Base-by-base conservation (phyloP, 805 yeast species). In the Scheffersomyces lignosus region DNA sequence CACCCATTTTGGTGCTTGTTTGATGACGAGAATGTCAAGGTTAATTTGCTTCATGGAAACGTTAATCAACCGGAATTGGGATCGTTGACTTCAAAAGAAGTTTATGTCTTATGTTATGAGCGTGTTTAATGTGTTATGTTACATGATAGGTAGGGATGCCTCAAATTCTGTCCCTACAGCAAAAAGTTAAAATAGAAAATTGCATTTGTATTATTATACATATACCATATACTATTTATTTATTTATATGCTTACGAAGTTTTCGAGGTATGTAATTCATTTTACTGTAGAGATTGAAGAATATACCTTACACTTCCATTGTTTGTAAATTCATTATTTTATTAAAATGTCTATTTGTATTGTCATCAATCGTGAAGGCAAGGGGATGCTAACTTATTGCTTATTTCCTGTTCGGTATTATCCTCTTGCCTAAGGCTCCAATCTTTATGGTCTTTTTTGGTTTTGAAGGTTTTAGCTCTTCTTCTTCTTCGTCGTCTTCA, bases 51-150 rank as follows among this genome's bases (percentile, higher is more conserved):
- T 5, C 82, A 78, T 47, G 83, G 78, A 23, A 68, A 68, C 49
- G 45, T 62, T 13, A 64, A 65, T 27, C 64, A 60, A 14, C 62
- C 62, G 5, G 47, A 47, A 16, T 24, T 34, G 29, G 43, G 41
- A 29, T 56, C 59, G 34, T 43, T 61, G 34, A 73, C 75, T 25
- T 74, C 82, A 27, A 68, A 73, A 34, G 83, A 81, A 41, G 89
- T 79, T 1, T 85, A 84, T 54, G 81, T 85, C 15, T 58, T 85
- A 49, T 83, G 85, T 56, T 85, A 85, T 50, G 82, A 79, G 43
- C 45, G 70, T 37, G 44, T 55, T n/a, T 37, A 27, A 4, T 13
- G 10, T 14, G 18, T 29, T 18, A 23, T 18, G 25, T 27, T 9
- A 28, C 40, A 12, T 15, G 15, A 17, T 32, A 32, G 18, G 32